Conservation (phyloP, 352 stramenopile genomes). For the Phytophthora cryptogea region DNA sequence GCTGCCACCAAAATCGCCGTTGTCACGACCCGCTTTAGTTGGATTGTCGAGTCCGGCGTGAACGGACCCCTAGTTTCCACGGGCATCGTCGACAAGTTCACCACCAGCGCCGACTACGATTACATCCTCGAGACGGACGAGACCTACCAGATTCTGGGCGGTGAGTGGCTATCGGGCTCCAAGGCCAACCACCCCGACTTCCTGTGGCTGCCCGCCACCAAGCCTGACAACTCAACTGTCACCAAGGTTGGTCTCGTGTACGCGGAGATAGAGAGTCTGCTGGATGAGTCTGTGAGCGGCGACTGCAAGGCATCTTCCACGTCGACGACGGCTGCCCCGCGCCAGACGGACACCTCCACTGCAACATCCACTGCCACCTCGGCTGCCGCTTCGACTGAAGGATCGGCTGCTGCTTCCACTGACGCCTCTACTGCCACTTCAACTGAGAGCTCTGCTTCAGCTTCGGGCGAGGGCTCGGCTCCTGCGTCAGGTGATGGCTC, state of each 20-base stretch:
- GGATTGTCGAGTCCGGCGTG: constrained; percentile 57
- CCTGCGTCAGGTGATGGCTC: neutral
- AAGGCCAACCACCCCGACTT: constrained; percentile 70
- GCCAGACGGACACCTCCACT: constrained; percentile 1
- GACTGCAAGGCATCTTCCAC: constrained; percentile 22
- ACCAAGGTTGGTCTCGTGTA: constrained; percentile 57
- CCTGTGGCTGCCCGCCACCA: constrained; percentile 62
- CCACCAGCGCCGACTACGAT: constrained; percentile 62
- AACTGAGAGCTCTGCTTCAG: neutral
- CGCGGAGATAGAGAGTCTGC: constrained; percentile 49
- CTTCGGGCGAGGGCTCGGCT: constrained; percentile 4
- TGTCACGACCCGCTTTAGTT: constrained; percentile 63
- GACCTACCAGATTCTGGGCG: constrained; percentile 66
- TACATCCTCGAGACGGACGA: constrained; percentile 73
- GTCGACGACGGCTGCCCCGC: neutral
- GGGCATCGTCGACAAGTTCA: constrained; percentile 49
- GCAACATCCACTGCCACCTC: constrained; percentile 2
- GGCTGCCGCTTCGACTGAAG: constrained; percentile 13
- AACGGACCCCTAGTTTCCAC: constrained; percentile 60
- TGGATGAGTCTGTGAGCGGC: constrained; percentile 37
- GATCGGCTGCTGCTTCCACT: constrained; percentile 1
- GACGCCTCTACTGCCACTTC: neutral
- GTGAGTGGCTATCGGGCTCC: constrained; percentile 66
- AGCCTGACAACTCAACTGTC: constrained; percentile 39
- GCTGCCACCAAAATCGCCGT: constrained; percentile 55